phyloP scores from a whole-genome alignment of 1,139 yeast genomes.

The Protomyces inundatus region DNA sequence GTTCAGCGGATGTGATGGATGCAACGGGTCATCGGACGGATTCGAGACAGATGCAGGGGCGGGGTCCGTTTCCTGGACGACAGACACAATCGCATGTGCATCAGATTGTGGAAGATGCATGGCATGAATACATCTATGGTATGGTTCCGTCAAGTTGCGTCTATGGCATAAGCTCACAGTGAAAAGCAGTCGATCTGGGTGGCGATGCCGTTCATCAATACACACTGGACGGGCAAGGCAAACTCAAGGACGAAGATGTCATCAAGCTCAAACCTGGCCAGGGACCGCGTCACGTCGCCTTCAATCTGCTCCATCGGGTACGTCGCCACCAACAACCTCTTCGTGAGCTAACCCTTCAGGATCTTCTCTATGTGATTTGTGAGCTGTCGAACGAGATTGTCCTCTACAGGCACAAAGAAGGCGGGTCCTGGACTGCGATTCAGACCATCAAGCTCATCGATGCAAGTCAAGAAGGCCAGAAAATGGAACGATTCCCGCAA shows the following conservation, averaged over 20 bases:
- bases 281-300: slow-evolving; percentile 20
- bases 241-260: not conserved
- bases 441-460: slow-evolving; percentile 13
- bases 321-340: not conserved
- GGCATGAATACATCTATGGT: slow-evolving; percentile 5
- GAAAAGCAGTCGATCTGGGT: slow-evolving; percentile 5
- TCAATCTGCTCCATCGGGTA: slow-evolving; percentile 7
- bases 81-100: slow-evolving; percentile 19
- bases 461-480: not conserved
- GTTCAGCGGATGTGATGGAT: slow-evolving; percentile 6
- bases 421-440: not conserved
- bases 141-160: no score
- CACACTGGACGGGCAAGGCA: not conserved
- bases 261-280: slow-evolving; percentile 9
- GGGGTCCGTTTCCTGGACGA: slow-evolving; percentile 22
- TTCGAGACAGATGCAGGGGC: not conserved
- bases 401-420: not conserved
- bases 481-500: slow-evolving; percentile 1
- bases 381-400: slow-evolving; percentile 18
- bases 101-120: slow-evolving; percentile 18
- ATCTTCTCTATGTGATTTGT: slow-evolving; percentile 11
- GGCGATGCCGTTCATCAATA: slow-evolving; percentile 9
- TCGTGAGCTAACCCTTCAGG: not conserved
- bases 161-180: not conserved
- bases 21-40: not conserved